A percentile compares a stretch with the other conserved stretches of the same genome.
phyloP scores from a whole-genome alignment of 108 stramenopile genomes.

The Nitzschia sp. region DNA sequence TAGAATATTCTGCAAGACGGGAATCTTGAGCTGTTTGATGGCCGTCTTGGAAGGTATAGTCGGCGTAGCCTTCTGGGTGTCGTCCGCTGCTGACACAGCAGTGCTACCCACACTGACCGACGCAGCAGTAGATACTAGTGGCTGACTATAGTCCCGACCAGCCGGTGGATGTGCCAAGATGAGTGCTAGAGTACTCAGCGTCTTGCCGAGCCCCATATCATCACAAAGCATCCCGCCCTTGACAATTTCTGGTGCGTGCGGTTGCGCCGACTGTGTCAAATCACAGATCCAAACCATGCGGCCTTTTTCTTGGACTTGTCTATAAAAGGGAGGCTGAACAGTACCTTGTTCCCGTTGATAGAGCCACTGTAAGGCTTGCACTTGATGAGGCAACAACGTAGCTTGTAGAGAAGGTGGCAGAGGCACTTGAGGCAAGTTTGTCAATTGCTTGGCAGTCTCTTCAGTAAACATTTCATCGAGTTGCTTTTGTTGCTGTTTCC shows the following conservation, averaged over 20 bases:
- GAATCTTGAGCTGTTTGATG: neutral
- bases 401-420: neutral
- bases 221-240: conserved; percentile 46
- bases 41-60: neutral
- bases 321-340: neutral
- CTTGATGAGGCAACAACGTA: neutral
- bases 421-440: neutral
- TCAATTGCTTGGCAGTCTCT: conserved; percentile 32
- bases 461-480: conserved; percentile 71
- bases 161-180: conserved; percentile 50
- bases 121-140: neutral
- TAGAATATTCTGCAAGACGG: neutral
- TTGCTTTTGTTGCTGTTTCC: neutral
- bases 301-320: neutral
- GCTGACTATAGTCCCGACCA: neutral
- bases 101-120: neutral
- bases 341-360: neutral
- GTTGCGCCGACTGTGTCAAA: neutral
- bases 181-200: conserved; percentile 54
- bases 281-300: neutral
- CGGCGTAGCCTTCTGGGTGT: neutral
- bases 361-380: neutral
- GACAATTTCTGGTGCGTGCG: neutral
- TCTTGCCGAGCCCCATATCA: conserved; percentile 74
- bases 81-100: neutral